These are phyloP conservation scores for Phytophthora litchii DNA, from an alignment of 352 stramenopile species.

Conservation along the genomic window DNA sequence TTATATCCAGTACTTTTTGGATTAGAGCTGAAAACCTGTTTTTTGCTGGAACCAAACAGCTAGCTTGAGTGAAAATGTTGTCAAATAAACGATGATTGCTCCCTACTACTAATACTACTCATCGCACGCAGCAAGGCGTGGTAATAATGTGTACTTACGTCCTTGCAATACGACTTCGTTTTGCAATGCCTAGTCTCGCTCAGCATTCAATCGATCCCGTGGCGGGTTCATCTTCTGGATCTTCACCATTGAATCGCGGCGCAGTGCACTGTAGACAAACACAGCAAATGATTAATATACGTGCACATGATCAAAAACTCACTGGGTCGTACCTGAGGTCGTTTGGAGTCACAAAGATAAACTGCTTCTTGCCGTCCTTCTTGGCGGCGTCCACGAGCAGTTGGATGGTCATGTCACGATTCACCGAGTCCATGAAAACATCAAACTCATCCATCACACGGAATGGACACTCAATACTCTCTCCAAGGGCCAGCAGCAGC, in stretches of 20 bases:
- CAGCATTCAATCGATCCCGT: conserved; percentile 74
- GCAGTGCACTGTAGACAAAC: conserved; percentile 55
- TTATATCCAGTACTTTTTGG: too few species aligned
- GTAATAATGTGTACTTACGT: conserved; percentile 22
- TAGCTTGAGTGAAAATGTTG: neutral
- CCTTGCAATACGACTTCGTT: conserved; percentile 2
- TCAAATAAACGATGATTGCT: conserved; percentile 27
- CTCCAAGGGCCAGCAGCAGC: conserved; percentile 94
- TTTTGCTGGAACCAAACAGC: too few species aligned
- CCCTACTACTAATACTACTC: conserved; percentile 26
- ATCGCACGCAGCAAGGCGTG: conserved; percentile 20
- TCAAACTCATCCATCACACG: conserved; percentile 99
- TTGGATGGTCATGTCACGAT: conserved; percentile 95
- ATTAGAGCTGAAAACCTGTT: too few species aligned
- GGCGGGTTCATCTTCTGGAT: conserved; percentile 91
- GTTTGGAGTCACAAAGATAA: conserved; percentile 91
- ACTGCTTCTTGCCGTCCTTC: conserved; percentile 78
- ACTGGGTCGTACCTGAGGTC: conserved; percentile 71
- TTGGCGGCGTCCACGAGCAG: conserved; percentile 91
- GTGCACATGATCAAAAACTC: conserved; percentile 6
- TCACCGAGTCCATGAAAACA: conserved; percentile 98
- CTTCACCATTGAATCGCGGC: conserved; percentile 78
- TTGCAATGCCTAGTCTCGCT: conserved; percentile 27
- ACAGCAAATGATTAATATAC: neutral
- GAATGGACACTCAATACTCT: conserved; percentile 93